Base-by-base conservation (phyloP, 768 basidiomycete species). In the Lactarius trivialis region DNA sequence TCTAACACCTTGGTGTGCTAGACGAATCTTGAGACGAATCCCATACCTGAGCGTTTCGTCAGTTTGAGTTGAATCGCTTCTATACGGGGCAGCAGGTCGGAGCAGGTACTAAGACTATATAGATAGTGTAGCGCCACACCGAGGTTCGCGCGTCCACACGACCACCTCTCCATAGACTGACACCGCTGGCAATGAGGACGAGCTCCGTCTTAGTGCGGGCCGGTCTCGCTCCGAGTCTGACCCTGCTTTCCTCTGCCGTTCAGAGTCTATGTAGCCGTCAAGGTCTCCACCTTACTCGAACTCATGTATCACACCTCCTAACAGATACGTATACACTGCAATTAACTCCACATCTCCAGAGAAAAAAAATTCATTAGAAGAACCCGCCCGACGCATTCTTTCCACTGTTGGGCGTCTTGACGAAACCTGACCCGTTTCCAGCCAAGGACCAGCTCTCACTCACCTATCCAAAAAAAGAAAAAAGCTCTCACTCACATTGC, bases 361-460 rank as follows among this genome's bases (percentile, higher is more conserved):
- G 96, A n/a, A 99, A 74, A 85, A 91, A 0, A 78, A 93, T 17
- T 75, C 88, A 8, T 72, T 86, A 50, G 91, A 96, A 71, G 82
- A 86, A 55, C 82, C 88, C 0, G 71, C 80, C n/a, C 0, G 71
- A 80, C 21, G 76, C 82, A 19, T 93, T 93, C 76, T 93, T 95
- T 72, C 84, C 86, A 7, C 76, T 91, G 19, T 78, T 98, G 3
- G 77, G 86, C 66, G 78, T 81, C 41, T 74, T 93, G 4, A 82
- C 85, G 8, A 74, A 84, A 65, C 79, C 81, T 14, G 79, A 81
- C 9, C 70, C 69, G 0, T 71, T 76, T 54, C 77, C 72, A 1
- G 64, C 70, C 1, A 65, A 76, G 8, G 64, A 73, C 48, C n/a
- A n/a, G n/a, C n/a, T n/a, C n/a, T n/a, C n/a, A n/a, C n/a, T n/a